A percentile compares a stretch with the other conserved stretches of the same genome.
These are phyloP conservation scores for Cyclocybe cylindracea DNA, from an alignment of 768 basidiomycete species.

Conservation along the genomic window DNA sequence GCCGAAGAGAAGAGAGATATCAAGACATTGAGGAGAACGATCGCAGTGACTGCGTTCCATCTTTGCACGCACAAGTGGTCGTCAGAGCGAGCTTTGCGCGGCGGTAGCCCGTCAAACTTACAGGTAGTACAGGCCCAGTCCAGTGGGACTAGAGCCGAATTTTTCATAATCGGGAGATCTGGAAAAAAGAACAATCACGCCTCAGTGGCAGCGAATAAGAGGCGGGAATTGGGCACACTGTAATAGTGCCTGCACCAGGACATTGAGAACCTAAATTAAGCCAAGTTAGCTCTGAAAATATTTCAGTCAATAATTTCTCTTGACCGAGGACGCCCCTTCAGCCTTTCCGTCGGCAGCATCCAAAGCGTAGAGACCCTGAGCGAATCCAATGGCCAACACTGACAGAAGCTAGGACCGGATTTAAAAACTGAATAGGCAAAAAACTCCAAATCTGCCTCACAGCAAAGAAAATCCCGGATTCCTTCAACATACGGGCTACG, in stretches of 20 bases:
- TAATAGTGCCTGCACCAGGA: constrained; percentile 77
- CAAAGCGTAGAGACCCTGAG: constrained; percentile 84
- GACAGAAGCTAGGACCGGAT: constrained; percentile 61
- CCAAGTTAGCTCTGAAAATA: no score
- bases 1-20: constrained; percentile 96
- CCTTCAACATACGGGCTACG: constrained; percentile 88
- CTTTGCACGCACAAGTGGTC: constrained; percentile 30
- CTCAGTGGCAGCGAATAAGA: neutral
- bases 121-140: constrained; percentile 80
- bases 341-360: constrained; percentile 86
- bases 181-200: neutral
- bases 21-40: constrained; percentile 89
- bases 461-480: constrained; percentile 91
- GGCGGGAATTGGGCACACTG: constrained; percentile 47
- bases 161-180: constrained; percentile 70
- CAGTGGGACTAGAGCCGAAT: constrained; percentile 50
- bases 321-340: constrained; percentile 52
- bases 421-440: constrained; percentile 12
- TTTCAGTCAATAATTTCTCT: constrained; percentile 2
- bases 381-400: constrained; percentile 81
- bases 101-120: constrained; percentile 33
- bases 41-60: constrained; percentile 82
- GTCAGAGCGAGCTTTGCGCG: neutral
- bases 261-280: constrained; percentile 1
- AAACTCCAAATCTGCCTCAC: constrained; percentile 41